These are phyloP conservation scores for Lonicera japonica DNA, from an alignment of 129 eudicot genomes.

Conservation along the genomic window DNA sequence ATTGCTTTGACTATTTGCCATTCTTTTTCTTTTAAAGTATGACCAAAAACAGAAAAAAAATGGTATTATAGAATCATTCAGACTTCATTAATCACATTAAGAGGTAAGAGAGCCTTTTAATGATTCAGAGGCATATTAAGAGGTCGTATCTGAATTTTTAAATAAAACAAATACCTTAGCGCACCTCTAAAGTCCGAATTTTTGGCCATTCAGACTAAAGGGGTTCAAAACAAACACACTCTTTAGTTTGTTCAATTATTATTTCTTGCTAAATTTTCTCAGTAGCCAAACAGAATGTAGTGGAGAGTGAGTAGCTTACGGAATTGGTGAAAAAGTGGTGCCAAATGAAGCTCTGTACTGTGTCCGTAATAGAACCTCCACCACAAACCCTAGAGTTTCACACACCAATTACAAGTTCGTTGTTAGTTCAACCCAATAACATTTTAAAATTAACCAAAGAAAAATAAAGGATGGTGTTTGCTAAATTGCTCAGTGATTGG, in stretches of 20 bases:
- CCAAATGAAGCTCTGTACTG: conserved; percentile 71
- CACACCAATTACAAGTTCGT: background rate
- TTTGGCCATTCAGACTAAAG: no score
- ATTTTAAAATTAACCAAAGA: background rate
- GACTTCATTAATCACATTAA: no score
- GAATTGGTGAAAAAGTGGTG: conserved; percentile 45
- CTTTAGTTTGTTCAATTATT: background rate
- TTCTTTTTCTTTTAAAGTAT: no score
- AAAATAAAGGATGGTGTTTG: background rate
- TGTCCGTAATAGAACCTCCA: conserved; percentile 71
- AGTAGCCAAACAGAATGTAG: background rate
- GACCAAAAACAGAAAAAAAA: no score
- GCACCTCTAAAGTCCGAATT: no score
- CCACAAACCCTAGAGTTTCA: conserved; percentile 51
- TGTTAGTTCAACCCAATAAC: background rate
- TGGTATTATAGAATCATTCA: no score
- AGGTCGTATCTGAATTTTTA: no score
- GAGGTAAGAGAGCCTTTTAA: no score
- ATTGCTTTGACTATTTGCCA: no score
- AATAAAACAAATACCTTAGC: no score
- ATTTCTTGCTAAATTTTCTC: background rate
- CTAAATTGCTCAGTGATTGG: background rate
- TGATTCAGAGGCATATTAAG: no score
- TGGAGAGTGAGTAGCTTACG: conserved; percentile 39
- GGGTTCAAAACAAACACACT: no score